Evolutionary conservation across 2,329 filamentous ascomycete species (phyloP).

Genomic region (Aspergillus candidus): DNA sequence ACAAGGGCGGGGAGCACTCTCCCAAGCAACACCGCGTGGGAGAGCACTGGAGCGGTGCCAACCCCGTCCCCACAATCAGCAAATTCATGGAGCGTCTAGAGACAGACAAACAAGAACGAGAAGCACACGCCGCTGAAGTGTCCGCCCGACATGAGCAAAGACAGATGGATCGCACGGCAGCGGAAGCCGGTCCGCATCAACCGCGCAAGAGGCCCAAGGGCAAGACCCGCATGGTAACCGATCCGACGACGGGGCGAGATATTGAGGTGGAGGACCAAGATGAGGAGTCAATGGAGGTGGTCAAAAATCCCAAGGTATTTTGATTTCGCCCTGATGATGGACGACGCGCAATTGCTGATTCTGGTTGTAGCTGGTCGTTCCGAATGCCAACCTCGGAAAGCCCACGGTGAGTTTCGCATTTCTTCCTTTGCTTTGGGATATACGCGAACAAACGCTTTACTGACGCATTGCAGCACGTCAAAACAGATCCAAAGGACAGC

Average conservation of each 20-base stretch:
- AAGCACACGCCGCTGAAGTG: constrained; percentile 40
- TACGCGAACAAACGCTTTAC: background rate
- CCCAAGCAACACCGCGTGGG: constrained; percentile 42
- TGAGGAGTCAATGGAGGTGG: constrained; percentile 61
- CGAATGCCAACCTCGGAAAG: constrained; percentile 81
- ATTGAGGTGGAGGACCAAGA: constrained; percentile 81
- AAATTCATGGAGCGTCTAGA: constrained; percentile 77
- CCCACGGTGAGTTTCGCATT: constrained; percentile 49
- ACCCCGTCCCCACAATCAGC: constrained; percentile 81
- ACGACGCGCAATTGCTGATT: constrained; percentile 1
- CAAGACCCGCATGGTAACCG: constrained; percentile 61
- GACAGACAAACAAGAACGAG: constrained; percentile 65
- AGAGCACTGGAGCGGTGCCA: constrained; percentile 74
- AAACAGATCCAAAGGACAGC: constrained; percentile 65
- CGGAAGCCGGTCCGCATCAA: constrained; percentile 42
- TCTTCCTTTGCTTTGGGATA: too few relatives aligned
- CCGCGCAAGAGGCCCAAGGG: constrained; percentile 39
- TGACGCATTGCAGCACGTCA: constrained; percentile 47
- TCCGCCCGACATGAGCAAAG: constrained; percentile 16
- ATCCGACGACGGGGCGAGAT: constrained; percentile 80
- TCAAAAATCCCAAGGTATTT: constrained; percentile 63
- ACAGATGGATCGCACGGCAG: constrained; percentile 40
- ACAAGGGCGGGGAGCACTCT: constrained; percentile 8
- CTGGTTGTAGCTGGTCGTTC: constrained; percentile 61
- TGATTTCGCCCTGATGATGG: background rate